Percentiles rank a stretch among this genome's conserved stretches.
Conservation (phyloP, 371 early-diverging fungal species). For the Parasitella parasitica region DNA sequence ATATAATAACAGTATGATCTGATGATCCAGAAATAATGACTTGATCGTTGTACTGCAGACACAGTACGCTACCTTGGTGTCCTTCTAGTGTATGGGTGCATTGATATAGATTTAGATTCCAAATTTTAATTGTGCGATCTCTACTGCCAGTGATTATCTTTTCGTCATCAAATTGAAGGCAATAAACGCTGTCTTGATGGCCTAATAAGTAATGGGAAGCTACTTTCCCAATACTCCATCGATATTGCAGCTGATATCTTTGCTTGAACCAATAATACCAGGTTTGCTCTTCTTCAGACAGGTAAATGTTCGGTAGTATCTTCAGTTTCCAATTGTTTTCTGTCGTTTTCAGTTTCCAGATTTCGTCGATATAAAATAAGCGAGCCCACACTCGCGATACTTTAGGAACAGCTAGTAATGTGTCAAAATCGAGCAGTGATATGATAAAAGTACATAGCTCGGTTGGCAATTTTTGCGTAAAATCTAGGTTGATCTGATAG, state of each 20-base stretch:
- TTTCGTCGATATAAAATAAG: slow-evolving; percentile 22
- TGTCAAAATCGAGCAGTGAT: slow-evolving; percentile 25
- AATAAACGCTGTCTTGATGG: slow-evolving; percentile 91
- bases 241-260: slow-evolving; percentile 23
- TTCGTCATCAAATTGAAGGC: slow-evolving; percentile 81
- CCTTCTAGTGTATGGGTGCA: slow-evolving; percentile 74
- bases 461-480: slow-evolving; percentile 20
- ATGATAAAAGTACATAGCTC: slow-evolving; percentile 30
- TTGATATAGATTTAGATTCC: slow-evolving; percentile 30
- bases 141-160: slow-evolving; percentile 87
- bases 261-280: slow-evolving; percentile 38
- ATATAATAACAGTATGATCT: slow-evolving; percentile 84
- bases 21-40: slow-evolving; percentile 90
- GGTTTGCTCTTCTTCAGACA: slow-evolving; percentile 20
- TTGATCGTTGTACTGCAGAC: slow-evolving; percentile 78
- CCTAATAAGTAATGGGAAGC: slow-evolving; percentile 51
- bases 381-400: slow-evolving; percentile 18
- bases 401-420: slow-evolving; percentile 16
- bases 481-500: slow-evolving; percentile 9
- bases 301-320: slow-evolving; percentile 4
- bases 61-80: slow-evolving; percentile 88
- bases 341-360: slow-evolving; percentile 18
- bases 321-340: slow-evolving; percentile 21
- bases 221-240: slow-evolving; percentile 42
- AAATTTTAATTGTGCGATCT: slow-evolving; percentile 82